Percentiles rank a stretch among this genome's conserved stretches.
Evolutionary conservation across 495 filamentous ascomycete genomes (phyloP).

Genomic region (Apiosordaria backusii): DNA sequence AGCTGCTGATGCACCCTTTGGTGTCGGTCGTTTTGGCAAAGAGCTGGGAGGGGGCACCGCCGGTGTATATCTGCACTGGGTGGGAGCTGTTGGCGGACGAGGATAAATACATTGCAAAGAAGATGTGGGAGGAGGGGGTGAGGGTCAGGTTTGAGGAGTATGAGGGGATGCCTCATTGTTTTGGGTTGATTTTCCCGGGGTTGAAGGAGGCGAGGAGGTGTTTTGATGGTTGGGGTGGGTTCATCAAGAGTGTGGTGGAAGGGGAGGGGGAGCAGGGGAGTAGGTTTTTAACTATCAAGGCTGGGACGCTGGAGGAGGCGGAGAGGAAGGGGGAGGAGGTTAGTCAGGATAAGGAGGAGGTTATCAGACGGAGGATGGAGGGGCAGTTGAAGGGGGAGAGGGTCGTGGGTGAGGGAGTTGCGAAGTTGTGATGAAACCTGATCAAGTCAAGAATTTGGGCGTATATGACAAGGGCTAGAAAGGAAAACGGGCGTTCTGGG

Average conservation of each 20-base stretch:
- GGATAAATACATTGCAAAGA: constrained; percentile 56
- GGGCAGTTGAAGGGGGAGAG: constrained; percentile 44
- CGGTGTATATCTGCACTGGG: constrained; percentile 70
- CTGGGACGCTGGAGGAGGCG: constrained; percentile 53
- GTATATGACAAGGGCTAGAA: not conserved
- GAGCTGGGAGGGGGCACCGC: constrained; percentile 67
- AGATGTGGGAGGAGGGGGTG: constrained; percentile 59
- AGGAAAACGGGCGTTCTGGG: not conserved
- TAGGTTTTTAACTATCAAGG: constrained; percentile 50
- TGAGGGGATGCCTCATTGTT: constrained; percentile 89
- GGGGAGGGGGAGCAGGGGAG: constrained; percentile 34
- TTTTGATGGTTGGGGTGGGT: constrained; percentile 55
- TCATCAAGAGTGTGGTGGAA: constrained; percentile 48
- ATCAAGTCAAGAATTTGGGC: not conserved
- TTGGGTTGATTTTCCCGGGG: constrained; percentile 60
- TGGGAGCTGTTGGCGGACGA: constrained; percentile 80
- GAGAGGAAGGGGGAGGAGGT: constrained; percentile 51
- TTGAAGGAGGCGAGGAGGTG: constrained; percentile 47
- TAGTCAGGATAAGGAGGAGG: constrained; percentile 52
- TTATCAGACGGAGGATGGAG: constrained; percentile 41
- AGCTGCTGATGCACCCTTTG: constrained; percentile 66
- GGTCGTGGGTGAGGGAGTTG: constrained; percentile 37
- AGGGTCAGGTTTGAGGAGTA: constrained; percentile 68
- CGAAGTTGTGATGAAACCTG: constrained; percentile 46
- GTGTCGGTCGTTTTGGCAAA: constrained; percentile 62